Percentiles rank a stretch among this genome's conserved stretches.
These are phyloP conservation scores for Geum urbanum DNA, from an alignment of 306 rosid genomes.

Conservation along the genomic window DNA sequence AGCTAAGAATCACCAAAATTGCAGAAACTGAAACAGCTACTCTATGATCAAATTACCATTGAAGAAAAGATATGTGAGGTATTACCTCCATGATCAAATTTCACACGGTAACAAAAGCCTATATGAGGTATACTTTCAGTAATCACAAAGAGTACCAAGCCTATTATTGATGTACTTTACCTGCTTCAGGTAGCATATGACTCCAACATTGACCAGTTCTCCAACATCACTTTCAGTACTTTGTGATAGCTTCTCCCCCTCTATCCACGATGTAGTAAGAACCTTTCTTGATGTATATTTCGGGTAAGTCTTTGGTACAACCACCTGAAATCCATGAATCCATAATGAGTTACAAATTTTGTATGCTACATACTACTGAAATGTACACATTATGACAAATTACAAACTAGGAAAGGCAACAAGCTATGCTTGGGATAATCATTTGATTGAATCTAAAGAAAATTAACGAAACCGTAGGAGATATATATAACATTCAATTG, in stretches of 20 bases:
- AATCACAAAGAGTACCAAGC: conserved; percentile 1
- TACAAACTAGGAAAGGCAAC: neutral
- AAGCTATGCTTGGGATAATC: neutral
- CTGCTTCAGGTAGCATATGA: conserved; percentile 98
- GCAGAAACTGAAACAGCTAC: conserved; percentile 1
- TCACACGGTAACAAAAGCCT: neutral
- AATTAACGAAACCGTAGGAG: neutral
- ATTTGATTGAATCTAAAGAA: neutral
- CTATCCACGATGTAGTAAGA: conserved; percentile 90
- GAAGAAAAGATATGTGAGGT: neutral
- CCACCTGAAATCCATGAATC: conserved; percentile 57
- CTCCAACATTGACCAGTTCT: conserved; percentile 94
- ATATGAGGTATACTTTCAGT: neutral
- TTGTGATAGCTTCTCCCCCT: conserved; percentile 92
- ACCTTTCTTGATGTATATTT: conserved; percentile 94
- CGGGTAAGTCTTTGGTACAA: conserved; percentile 75
- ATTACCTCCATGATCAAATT: no score
- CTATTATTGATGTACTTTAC: conserved; percentile 30
- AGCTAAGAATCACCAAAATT: neutral
- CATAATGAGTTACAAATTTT: conserved; percentile 28
- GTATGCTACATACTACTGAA: neutral
- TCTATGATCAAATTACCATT: neutral
- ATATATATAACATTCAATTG: neutral
- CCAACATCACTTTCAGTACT: conserved; percentile 96
- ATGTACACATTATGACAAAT: neutral